phyloP scores from a whole-genome alignment of 331 rosid species.

The Malus hybrid region DNA sequence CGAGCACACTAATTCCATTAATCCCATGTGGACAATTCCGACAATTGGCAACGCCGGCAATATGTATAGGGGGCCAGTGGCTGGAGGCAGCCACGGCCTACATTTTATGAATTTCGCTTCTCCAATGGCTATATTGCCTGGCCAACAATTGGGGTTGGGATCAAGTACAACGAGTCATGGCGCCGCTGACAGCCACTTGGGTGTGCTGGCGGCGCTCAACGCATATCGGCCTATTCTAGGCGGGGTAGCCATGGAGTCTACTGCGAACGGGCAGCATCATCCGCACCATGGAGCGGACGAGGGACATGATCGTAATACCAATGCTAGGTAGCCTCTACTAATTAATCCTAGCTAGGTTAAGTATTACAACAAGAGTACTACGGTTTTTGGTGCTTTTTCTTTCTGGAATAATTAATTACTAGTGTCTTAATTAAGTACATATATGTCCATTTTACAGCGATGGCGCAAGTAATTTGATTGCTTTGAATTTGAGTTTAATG shows the following conservation, averaged over 20 bases:
- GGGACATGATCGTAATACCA: slow-evolving; percentile 36
- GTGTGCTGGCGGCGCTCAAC: slow-evolving; percentile 69
- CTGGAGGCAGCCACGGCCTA: slow-evolving; percentile 28
- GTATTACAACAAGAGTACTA: slow-evolving; percentile 33
- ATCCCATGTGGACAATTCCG: slow-evolving; percentile 70
- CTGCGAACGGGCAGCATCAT: slow-evolving; percentile 18
- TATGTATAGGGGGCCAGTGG: slow-evolving; percentile 40
- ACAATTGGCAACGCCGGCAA: slow-evolving; percentile 25
- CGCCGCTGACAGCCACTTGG: slow-evolving; percentile 52
- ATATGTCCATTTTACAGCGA: slow-evolving; percentile 30
- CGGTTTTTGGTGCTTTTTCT: slow-evolving; percentile 18
- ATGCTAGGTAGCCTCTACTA: slow-evolving; percentile 22
- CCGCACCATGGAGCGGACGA: slow-evolving; percentile 37
- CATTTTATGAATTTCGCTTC: slow-evolving; percentile 90
- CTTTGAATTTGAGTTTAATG: slow-evolving; percentile 33
- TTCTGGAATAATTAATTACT: slow-evolving; percentile 2
- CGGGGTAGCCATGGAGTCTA: slow-evolving; percentile 24
- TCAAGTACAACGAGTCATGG: slow-evolving; percentile 11
- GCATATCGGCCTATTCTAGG: slow-evolving; percentile 50
- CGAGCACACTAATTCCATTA: slow-evolving; percentile 8
- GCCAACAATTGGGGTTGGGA: slow-evolving; percentile 46
- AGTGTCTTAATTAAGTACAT: slow-evolving; percentile 9
- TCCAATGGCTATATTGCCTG: slow-evolving; percentile 62
- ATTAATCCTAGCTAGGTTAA: slow-evolving; percentile 30
- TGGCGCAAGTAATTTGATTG: slow-evolving; percentile 34